phyloP scores from a whole-genome alignment of 768 basidiomycete species.

The Hygrocybe punicea region DNA sequence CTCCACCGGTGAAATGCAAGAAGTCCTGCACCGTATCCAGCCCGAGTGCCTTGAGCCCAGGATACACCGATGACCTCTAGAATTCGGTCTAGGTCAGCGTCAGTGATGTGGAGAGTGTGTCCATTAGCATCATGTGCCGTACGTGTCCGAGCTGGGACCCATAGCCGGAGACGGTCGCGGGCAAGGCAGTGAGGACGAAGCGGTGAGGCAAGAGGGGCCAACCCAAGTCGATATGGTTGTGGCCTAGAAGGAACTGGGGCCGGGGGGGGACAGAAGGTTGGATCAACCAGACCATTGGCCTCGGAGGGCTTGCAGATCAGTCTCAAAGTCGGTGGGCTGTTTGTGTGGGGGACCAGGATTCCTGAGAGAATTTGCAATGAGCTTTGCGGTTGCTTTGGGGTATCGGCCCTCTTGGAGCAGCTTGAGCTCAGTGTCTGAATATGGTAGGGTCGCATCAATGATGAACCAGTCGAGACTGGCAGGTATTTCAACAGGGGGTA shows the following conservation, averaged over 20 bases:
- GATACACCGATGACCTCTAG: slow-evolving; percentile 19
- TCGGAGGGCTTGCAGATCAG: background rate
- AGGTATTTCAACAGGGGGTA: slow-evolving; percentile 33
- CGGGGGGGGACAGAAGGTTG: background rate
- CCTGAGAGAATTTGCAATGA: background rate
- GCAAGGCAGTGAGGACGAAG: slow-evolving; percentile 29
- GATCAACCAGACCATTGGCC: background rate
- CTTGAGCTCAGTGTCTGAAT: background rate
- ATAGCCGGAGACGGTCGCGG: slow-evolving; percentile 22
- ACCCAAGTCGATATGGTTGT: slow-evolving; percentile 1
- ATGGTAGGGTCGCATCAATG: slow-evolving; percentile 19
- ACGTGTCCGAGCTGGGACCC: slow-evolving; percentile 18
- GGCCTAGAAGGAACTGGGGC: background rate
- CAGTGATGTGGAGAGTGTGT: slow-evolving; percentile 14
- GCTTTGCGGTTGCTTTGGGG: background rate
- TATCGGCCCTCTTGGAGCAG: background rate
- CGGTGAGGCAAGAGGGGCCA: slow-evolving; percentile 14
- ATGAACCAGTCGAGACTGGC: slow-evolving; percentile 19
- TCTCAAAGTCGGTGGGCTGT: background rate
- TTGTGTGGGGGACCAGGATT: background rate
- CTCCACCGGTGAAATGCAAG: slow-evolving; percentile 39
- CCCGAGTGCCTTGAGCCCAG: slow-evolving; percentile 31
- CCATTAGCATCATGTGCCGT: background rate
- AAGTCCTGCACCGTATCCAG: slow-evolving; percentile 39
- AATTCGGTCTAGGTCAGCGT: slow-evolving; percentile 27